Evolutionary conservation across 257 asterid species (phyloP).

Genomic region (Misopates orontium): DNA sequence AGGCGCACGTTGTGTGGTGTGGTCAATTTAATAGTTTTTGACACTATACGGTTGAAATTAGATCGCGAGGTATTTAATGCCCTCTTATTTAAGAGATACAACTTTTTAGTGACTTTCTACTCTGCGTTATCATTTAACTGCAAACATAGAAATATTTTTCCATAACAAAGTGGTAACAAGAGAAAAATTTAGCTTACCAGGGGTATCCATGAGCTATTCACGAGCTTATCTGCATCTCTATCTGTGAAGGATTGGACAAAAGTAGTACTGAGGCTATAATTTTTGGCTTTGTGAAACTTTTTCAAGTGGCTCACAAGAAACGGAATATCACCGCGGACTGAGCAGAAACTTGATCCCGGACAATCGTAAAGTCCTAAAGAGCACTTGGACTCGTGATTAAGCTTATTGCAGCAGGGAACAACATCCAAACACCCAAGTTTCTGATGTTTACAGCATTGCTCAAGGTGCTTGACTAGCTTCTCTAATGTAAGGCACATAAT

Average conservation of each 20-base stretch:
- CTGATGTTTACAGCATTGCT: no score
- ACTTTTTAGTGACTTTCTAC: no score
- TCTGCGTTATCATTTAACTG: no score
- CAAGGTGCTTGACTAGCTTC: no score
- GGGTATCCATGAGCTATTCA: slow-evolving; percentile 67
- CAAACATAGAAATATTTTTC: no score
- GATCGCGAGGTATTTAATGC: no score
- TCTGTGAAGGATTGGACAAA: slow-evolving; percentile 59
- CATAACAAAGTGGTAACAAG: no score
- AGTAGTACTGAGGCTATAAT: slow-evolving; percentile 51
- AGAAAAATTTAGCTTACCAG: slow-evolving; percentile 38
- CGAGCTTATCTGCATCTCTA: slow-evolving; percentile 57
- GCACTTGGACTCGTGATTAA: slow-evolving; percentile 63
- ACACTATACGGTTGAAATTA: no score
- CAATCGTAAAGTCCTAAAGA: slow-evolving; percentile 61
- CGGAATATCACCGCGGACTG: slow-evolving; percentile 59
- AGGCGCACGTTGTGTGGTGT: no score
- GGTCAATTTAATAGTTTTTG: no score
- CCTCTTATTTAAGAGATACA: no score
- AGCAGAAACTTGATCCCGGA: slow-evolving; percentile 60
- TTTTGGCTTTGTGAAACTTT: slow-evolving; percentile 61
- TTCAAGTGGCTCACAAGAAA: slow-evolving; percentile 56
- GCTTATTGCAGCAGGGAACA: slow-evolving; percentile 62
- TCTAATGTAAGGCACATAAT: slow-evolving; percentile 67
- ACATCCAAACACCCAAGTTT: no score